Conservation (phyloP, 2,329 filamentous ascomycete genomes). For the Colletotrichum siamense region DNA sequence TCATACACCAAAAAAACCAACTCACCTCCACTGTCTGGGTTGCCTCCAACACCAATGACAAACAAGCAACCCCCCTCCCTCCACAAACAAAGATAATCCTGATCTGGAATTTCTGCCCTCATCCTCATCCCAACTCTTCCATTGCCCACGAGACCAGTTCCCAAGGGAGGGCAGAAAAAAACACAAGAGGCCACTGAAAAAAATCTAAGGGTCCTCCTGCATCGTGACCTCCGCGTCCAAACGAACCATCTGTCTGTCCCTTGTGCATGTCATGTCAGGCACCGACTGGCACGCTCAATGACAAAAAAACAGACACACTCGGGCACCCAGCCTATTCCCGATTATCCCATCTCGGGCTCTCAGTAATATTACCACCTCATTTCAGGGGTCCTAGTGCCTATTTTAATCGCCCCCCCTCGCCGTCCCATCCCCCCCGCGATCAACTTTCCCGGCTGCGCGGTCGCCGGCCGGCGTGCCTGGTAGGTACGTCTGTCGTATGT, state of each 20-base stretch:
- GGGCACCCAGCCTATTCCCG: not conserved
- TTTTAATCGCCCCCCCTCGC: not conserved
- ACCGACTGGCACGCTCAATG: not conserved
- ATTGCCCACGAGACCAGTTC: not conserved
- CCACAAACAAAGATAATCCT: not conserved
- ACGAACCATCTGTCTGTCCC: not conserved
- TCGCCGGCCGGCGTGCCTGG: not conserved
- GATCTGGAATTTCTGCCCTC: not conserved
- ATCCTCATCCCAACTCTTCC: not conserved
- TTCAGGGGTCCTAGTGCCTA: not conserved
- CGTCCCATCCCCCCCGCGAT: not conserved
- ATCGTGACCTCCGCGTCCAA: not conserved
- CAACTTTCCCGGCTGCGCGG: not conserved
- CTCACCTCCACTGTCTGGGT: not conserved
- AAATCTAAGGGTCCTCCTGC: not conserved
- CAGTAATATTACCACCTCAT: not conserved
- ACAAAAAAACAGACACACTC: not conserved
- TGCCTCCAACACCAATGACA: not conserved
- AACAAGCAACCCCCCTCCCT: not conserved
- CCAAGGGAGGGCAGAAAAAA: not conserved
- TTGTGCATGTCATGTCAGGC: not conserved
- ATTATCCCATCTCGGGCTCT: not conserved
- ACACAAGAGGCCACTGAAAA: not conserved
- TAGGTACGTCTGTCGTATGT: not conserved
- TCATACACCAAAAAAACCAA: not conserved